A percentile compares a stretch with the other conserved stretches of the same genome.
Evolutionary conservation across 805 yeast genomes (phyloP).

Genomic region (Vanderwaltozyma tropicalis): DNA sequence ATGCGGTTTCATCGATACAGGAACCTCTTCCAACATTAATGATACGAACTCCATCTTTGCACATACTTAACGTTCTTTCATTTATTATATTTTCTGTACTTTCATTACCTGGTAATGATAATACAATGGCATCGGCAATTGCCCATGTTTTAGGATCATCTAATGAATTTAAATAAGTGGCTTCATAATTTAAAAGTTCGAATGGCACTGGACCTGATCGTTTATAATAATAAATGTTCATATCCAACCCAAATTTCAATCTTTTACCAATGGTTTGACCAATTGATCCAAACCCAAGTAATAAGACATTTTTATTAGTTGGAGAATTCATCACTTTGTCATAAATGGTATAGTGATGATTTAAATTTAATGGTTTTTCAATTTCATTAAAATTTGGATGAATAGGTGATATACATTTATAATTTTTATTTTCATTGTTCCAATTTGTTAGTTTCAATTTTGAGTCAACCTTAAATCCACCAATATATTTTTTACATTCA

Average conservation of each 20-base stretch:
- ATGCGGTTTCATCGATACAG: slow-evolving; percentile 56
- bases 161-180: slow-evolving; percentile 37
- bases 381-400: slow-evolving; percentile 12
- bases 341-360: slow-evolving; percentile 37
- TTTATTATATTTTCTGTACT: slow-evolving; percentile 49
- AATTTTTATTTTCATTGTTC: slow-evolving; percentile 9
- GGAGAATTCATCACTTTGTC: slow-evolving; percentile 43
- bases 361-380: slow-evolving; percentile 21
- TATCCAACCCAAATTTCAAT: slow-evolving; percentile 43
- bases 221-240: slow-evolving; percentile 54
- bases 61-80: slow-evolving; percentile 33
- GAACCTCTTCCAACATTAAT: slow-evolving; percentile 72
- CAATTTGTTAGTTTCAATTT: not conserved
- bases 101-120: slow-evolving; percentile 57
- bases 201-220: slow-evolving; percentile 33
- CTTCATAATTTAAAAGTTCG: slow-evolving; percentile 36
- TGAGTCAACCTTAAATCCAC: slow-evolving; percentile 5
- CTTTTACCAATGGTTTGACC: slow-evolving; percentile 55
- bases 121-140: slow-evolving; percentile 44
- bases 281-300: slow-evolving; percentile 69
- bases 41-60: slow-evolving; percentile 47
- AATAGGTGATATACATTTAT: slow-evolving; percentile 5
- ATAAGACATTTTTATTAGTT: slow-evolving; percentile 44
- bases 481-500: slow-evolving; percentile 33
- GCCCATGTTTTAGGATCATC: slow-evolving; percentile 31